Evolutionary conservation across 2,329 filamentous ascomycete genomes (phyloP).

Genomic region (Dothideomycetes sp.): DNA sequence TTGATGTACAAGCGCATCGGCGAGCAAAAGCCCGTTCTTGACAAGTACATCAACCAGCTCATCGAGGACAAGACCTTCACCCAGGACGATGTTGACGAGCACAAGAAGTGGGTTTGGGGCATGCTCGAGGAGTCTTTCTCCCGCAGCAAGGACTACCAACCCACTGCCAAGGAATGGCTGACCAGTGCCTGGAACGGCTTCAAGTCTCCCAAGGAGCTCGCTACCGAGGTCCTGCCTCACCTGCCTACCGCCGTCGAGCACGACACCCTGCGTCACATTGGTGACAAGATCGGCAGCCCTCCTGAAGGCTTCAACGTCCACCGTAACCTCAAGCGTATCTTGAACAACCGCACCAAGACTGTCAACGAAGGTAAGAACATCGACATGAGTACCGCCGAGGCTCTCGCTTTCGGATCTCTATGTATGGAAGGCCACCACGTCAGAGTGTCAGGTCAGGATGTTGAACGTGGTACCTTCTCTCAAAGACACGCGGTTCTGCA

Average conservation of each 20-base stretch:
- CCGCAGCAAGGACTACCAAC: slow-evolving; percentile 95
- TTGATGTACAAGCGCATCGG: slow-evolving; percentile 98
- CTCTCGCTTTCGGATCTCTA: slow-evolving; percentile 84
- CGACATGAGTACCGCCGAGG: slow-evolving; percentile 95
- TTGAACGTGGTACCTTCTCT: slow-evolving; percentile 98
- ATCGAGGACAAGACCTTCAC: slow-evolving; percentile 89
- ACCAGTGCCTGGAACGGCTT: slow-evolving; percentile 99
- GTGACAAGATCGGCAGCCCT: slow-evolving; percentile 63
- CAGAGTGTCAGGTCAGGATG: slow-evolving; percentile 95
- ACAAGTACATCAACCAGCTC: slow-evolving; percentile 86
- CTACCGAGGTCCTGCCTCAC: slow-evolving; percentile 87
- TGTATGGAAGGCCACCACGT: slow-evolving; percentile 93
- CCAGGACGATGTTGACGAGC: slow-evolving; percentile 95
- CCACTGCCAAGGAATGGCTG: slow-evolving; percentile 94
- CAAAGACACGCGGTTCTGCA: slow-evolving; percentile 96
- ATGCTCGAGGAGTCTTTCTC: slow-evolving; percentile 98
- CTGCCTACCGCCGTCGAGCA: slow-evolving; percentile 71
- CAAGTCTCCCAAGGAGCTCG: slow-evolving; percentile 96
- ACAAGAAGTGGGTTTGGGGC: slow-evolving; percentile 99
- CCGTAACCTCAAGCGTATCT: slow-evolving; percentile 94
- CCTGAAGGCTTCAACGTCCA: slow-evolving; percentile 85
- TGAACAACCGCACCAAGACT: slow-evolving; percentile 80
- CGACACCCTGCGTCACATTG: slow-evolving; percentile 71
- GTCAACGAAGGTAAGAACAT: slow-evolving; percentile 88
- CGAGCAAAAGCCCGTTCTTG: slow-evolving; percentile 72